Evolutionary conservation across 805 yeast species (phyloP), one percentile per base, ranked within the genome.

Genomic region (Ogataea wickerhamii): DNA sequence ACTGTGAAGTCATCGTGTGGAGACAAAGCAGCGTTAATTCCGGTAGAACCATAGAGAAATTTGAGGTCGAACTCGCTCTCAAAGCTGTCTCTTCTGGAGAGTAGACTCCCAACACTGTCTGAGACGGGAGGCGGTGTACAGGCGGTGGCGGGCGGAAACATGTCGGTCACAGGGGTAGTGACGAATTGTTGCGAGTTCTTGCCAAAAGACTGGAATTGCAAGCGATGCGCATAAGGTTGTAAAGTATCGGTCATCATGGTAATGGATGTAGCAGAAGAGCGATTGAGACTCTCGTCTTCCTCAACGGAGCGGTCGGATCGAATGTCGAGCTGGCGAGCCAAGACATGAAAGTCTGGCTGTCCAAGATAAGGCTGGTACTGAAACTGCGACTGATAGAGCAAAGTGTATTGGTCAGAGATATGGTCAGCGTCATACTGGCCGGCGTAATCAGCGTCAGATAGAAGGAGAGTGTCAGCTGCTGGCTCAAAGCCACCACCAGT

Each of bases 81-180:
- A 4, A 46, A 36, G 40, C 51, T 53, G 32, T 43, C 52, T 30
- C 51, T 45, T 36, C 55, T 51, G 18, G 45, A 47, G 11, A 49
- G 18, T 17, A 37, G 29, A 3, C 43, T 48, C 28, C 26, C 42
- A 12, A 27, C 23, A 18, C 14, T 23, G 22, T 41, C 43, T 13
- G 31, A n/a, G n/a, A 28, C 37, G 8, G 54, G 52, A 8, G 55
- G 59, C 3, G 63, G 63, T 14, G 59, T 49, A 40, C 62, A 56
- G 3, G 64, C 63, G 17, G 52, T 38, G 6, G 58, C 60, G 4
- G 62, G 55, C 5, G 63, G 64, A 40, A 58, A 59, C 29, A 55
- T 32, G 27, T 44, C 45, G n/a, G 28, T 27, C 23, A 19, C 34
- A 4, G 37, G 21, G 22, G 14, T 26, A 6, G 34, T 6, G 8